phyloP scores from a whole-genome alignment of 768 basidiomycete genomes.

The Suillus ampliporus region DNA sequence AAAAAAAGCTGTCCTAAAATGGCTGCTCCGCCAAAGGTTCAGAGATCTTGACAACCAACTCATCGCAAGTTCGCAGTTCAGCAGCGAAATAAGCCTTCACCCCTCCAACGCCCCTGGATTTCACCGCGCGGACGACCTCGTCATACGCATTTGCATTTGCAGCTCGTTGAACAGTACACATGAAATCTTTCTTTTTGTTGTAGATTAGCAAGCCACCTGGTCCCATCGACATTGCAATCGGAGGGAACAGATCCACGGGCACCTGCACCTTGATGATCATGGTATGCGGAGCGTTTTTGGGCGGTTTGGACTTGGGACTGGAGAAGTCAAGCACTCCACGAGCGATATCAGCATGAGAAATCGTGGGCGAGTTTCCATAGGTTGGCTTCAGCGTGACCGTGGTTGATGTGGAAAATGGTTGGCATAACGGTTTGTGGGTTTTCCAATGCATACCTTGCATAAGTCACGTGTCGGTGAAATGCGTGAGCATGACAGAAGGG shows the following conservation, averaged over 20 bases:
- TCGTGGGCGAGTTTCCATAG: slow-evolving; percentile 34
- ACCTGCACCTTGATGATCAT: slow-evolving; percentile 63
- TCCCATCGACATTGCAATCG: slow-evolving; percentile 9
- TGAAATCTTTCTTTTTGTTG: slow-evolving; percentile 58
- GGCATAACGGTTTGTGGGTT: slow-evolving; percentile 52
- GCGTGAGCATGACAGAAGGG: background rate
- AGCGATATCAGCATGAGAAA: slow-evolving; percentile 36
- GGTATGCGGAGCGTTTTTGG: slow-evolving; percentile 20
- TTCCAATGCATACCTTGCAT: slow-evolving; percentile 53
- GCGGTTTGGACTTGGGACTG: slow-evolving; percentile 22
- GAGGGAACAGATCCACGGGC: slow-evolving; percentile 30
- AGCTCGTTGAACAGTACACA: slow-evolving; percentile 45
- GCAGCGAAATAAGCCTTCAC: slow-evolving; percentile 62
- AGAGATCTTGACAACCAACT: slow-evolving; percentile 54
- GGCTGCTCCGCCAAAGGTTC: slow-evolving; percentile 63
- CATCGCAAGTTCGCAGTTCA: slow-evolving; percentile 51
- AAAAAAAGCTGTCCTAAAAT: slow-evolving; percentile 37
- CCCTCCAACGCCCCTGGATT: slow-evolving; percentile 46
- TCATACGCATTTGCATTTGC: slow-evolving; percentile 47
- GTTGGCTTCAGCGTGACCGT: slow-evolving; percentile 54
- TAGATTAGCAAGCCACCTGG: slow-evolving; percentile 49
- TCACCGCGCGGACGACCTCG: slow-evolving; percentile 44
- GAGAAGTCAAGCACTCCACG: slow-evolving; percentile 38
- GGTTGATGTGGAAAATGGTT: slow-evolving; percentile 47
- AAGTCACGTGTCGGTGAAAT: background rate